phyloP scores from a whole-genome alignment of 495 filamentous ascomycete genomes.

The Pyrenopolyporus hunteri region DNA sequence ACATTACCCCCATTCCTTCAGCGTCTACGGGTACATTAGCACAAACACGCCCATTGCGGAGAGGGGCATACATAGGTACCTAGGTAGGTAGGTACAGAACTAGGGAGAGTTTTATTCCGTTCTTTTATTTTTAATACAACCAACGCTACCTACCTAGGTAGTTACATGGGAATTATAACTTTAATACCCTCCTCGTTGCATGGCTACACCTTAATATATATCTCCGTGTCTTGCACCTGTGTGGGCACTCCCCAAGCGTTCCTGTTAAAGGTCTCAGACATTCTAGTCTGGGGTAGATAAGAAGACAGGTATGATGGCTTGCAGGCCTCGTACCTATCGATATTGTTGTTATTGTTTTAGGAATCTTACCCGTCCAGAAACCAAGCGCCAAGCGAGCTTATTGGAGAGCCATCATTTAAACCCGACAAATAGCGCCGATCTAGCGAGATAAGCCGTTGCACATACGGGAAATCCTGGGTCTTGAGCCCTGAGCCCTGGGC shows the following conservation, averaged over 20 bases:
- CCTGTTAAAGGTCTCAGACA: slow-evolving; percentile 17
- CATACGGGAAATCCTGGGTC: background rate
- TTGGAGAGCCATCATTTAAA: slow-evolving; percentile 19
- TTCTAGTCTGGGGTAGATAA: slow-evolving; percentile 26
- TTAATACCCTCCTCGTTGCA: background rate
- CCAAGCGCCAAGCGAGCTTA: slow-evolving; percentile 23
- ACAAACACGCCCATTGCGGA: too few relatives aligned
- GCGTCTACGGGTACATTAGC: too few relatives aligned
- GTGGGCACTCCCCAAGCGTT: slow-evolving; percentile 21
- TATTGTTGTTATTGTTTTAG: slow-evolving; percentile 7
- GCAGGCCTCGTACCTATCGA: slow-evolving; percentile 18
- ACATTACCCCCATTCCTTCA: too few relatives aligned
- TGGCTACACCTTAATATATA: slow-evolving; percentile 8
- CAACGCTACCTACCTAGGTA: too few relatives aligned
- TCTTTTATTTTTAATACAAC: too few relatives aligned
- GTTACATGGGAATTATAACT: too few relatives aligned
- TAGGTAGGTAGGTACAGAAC: too few relatives aligned
- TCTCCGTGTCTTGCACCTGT: slow-evolving; percentile 15
- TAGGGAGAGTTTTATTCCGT: too few relatives aligned
- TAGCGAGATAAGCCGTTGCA: slow-evolving; percentile 31
- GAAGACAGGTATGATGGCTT: slow-evolving; percentile 12
- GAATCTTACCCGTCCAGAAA: slow-evolving; percentile 13
- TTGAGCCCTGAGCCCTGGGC: too few relatives aligned
- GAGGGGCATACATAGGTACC: too few relatives aligned
- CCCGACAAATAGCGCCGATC: slow-evolving; percentile 32